phyloP scores from a whole-genome alignment of 1,139 yeast species.

The Kluyveromyces marxianus region DNA sequence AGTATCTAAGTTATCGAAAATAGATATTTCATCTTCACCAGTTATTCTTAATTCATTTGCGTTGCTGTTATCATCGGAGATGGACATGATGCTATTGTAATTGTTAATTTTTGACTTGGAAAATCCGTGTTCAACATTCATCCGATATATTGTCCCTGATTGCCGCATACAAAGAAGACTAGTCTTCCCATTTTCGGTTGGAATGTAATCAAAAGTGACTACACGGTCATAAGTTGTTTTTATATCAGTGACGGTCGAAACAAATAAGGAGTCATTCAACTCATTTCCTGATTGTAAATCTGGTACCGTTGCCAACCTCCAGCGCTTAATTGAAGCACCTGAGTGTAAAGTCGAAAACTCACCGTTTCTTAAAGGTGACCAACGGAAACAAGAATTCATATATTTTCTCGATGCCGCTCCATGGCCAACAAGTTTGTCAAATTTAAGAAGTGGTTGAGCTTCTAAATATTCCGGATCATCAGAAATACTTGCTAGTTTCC shows the following conservation, averaged over 20 bases:
- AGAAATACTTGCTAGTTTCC: constrained; percentile 41
- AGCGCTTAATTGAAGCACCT: constrained; percentile 70
- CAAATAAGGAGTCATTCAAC: constrained; percentile 51
- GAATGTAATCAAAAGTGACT: constrained; percentile 75
- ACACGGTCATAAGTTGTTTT: constrained; percentile 75
- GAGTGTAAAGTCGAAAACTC: constrained; percentile 77
- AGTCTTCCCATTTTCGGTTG: constrained; percentile 41
- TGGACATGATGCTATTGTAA: constrained; percentile 58
- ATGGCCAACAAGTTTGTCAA: constrained; percentile 53
- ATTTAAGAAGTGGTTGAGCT: constrained; percentile 53
- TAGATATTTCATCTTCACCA: constrained; percentile 34
- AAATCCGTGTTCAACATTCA: constrained; percentile 67
- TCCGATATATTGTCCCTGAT: constrained; percentile 77
- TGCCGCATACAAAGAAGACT: constrained; percentile 77
- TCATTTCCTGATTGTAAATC: constrained; percentile 7
- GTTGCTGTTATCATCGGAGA: constrained; percentile 47
- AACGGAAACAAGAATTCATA: constrained; percentile 59
- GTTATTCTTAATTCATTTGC: constrained; percentile 25
- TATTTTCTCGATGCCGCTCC: constrained; percentile 53
- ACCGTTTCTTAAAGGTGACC: constrained; percentile 58
- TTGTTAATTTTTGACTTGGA: constrained; percentile 61
- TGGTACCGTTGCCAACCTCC: constrained; percentile 68
- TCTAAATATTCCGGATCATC: constrained; percentile 18
- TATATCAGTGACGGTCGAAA: constrained; percentile 67
- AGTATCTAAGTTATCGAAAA: constrained; percentile 13